Percentiles rank a stretch among this genome's conserved stretches.
Conservation (phyloP, 345 rosid genomes). For the Citrus sp. region DNA sequence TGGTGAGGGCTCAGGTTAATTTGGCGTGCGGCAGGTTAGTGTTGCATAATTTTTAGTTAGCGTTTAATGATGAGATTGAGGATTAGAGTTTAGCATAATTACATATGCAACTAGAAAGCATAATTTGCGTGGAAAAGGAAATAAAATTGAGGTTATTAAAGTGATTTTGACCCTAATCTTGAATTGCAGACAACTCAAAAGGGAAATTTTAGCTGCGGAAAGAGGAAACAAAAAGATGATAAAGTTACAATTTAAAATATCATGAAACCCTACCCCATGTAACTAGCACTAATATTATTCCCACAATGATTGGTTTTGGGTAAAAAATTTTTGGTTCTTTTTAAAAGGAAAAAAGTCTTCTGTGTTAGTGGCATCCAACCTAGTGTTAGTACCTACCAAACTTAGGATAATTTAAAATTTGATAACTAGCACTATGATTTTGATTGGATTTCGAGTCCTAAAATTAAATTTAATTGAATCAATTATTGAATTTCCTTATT, state of each 20-base stretch:
- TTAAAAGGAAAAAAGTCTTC: neutral
- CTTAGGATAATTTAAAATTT: neutral
- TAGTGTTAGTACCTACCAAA: neutral
- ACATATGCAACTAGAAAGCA: neutral
- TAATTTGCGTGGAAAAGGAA: neutral
- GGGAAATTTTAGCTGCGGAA: conserved; percentile 13
- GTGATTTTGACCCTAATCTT: conserved; percentile 7
- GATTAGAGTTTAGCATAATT: neutral
- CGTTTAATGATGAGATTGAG: neutral
- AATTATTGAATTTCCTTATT: too few species aligned
- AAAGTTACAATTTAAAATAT: neutral
- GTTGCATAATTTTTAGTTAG: neutral
- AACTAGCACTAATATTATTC: conserved; percentile 13
- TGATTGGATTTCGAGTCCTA: neutral
- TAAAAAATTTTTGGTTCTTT: conserved; percentile 14
- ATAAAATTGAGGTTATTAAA: neutral
- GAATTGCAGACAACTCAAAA: conserved; percentile 41
- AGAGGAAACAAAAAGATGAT: conserved; percentile 11
- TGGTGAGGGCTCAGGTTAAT: conserved; percentile 79
- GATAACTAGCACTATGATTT: neutral
- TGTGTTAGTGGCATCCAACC: conserved; percentile 6
- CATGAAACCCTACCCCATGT: conserved; percentile 1
- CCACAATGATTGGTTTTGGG: conserved; percentile 20
- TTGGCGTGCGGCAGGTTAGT: conserved; percentile 84
- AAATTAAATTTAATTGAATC: too few species aligned